Evolutionary conservation across 305 asterid species (phyloP), one percentile per base, ranked within the genome.

Genomic region (Ilex paraguariensis): DNA sequence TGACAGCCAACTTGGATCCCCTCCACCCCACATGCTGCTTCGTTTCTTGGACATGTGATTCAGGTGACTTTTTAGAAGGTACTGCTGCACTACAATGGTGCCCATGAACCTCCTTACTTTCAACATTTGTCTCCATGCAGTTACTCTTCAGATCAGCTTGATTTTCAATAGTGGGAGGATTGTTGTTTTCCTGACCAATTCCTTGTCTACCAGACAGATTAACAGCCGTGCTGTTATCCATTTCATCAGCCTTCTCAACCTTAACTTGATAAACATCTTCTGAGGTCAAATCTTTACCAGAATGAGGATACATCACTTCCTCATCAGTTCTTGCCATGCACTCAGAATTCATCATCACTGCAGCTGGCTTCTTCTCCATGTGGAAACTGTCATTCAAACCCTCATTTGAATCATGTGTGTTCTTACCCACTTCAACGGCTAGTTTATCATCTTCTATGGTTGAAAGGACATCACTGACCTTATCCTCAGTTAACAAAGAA

Each of bases 331-430:
- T 70, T 65, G 67, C 84, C 10, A 57, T 54, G 52, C 16, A 69
- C 62, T 75, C 87, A 66, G 77, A 66, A 53, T 68, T 79, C 13
- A 63, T 64, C 70, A 46, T 59, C 7, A 64, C 54, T 51, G 61
- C 57, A 60, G 79, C 45, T 4, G 57, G 48, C 58, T 60, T 81
- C 65, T 62, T 63, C 74, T 62, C 69, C 5, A 58, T 50, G 46
- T 61, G 55, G 42, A 66, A 36, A 31, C 46, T 50, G 39, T 49
- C 63, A 39, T 65, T 65, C 69, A 66, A 63, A 59, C 65, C 77
- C 63, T 74, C 78, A 15, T 44, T 69, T 48, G 31, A 54, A 60
- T 61, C 82, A 32, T 31, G 68, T 33, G 66, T 73, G 68, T 58
- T 53, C 64, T 73, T 69, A 30, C 17, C 74, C 5, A 33, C 79